A percentile compares a stretch with the other conserved stretches of the same genome.
Conservation (phyloP, 768 basidiomycete species). For the Naematelia aurantialba region DNA sequence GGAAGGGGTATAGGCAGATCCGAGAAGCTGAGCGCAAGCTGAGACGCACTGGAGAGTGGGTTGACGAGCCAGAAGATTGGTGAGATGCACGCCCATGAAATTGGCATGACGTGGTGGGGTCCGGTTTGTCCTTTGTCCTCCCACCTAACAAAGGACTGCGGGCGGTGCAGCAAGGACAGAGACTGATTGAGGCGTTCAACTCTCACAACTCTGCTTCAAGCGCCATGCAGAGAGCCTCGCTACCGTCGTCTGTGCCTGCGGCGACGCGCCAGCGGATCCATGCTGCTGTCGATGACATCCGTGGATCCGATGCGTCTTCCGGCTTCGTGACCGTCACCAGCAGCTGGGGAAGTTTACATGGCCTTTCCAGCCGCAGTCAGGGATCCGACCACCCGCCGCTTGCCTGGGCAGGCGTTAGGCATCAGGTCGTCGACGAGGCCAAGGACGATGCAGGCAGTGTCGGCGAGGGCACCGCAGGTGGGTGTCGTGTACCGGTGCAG, state of each 20-base stretch:
- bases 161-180: neutral
- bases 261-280: neutral
- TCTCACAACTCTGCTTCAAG: neutral
- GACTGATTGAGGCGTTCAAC: neutral
- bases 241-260: neutral
- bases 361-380: neutral
- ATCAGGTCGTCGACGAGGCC: constrained; percentile 13
- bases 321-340: constrained; percentile 5
- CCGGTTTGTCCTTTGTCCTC: neutral
- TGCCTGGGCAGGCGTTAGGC: constrained; percentile 23
- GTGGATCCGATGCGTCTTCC: constrained; percentile 1
- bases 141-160: neutral
- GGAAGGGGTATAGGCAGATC: constrained; percentile 65
- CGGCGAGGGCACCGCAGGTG: neutral
- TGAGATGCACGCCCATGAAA: neutral
- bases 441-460: constrained; percentile 2
- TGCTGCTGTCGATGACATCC: neutral
- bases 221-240: constrained; percentile 3
- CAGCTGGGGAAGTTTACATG: constrained; percentile 6
- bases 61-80: constrained; percentile 40
- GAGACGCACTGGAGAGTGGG: constrained; percentile 46
- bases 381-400: constrained; percentile 9
- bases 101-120: neutral
- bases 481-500: neutral
- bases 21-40: constrained; percentile 61